These are phyloP conservation scores for Uronychia binucleata DNA, from an alignment of 73 alveolate species.

Conservation along the genomic window DNA sequence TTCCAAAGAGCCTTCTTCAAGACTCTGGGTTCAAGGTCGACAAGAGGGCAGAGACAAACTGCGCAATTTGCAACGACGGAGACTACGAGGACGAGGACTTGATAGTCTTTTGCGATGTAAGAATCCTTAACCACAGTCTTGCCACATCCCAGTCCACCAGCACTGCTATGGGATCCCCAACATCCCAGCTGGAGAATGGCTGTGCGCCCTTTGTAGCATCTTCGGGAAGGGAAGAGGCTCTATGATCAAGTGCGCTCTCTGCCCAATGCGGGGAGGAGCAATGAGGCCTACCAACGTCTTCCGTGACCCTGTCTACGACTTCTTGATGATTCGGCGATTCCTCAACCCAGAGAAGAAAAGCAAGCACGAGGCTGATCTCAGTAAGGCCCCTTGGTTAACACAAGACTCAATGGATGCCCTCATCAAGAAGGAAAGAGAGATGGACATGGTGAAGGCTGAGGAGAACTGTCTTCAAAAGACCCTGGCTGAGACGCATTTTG, in stretches of 20 bases:
- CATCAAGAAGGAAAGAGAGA: not conserved
- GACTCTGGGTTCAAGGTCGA: not conserved
- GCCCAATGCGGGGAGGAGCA: constrained; percentile 79
- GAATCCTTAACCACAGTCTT: constrained; percentile 1
- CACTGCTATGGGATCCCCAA: constrained; percentile 78
- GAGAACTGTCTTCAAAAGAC: not conserved
- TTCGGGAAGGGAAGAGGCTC: constrained; percentile 54
- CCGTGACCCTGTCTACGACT: not conserved
- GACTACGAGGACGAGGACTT: constrained; percentile 87
- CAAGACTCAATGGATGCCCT: not conserved
- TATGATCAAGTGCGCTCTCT: constrained; percentile 68
- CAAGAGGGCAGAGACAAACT: constrained; percentile 66
- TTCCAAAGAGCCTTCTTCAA: not conserved
- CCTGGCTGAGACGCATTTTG: constrained; percentile 19
- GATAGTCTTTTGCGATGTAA: constrained; percentile 71
- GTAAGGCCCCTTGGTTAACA: not conserved
- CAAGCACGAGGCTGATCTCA: not conserved
- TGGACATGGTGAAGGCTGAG: not conserved
- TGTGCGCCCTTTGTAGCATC: constrained; percentile 72
- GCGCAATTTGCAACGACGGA: constrained; percentile 82
- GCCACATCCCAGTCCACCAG: constrained; percentile 78
- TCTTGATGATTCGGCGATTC: not conserved
- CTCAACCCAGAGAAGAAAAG: not conserved
- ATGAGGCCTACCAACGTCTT: constrained; percentile 76
- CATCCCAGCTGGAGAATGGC: constrained; percentile 83